Base-by-base conservation (phyloP, 352 stramenopile species). In the Albugo candida region DNA sequence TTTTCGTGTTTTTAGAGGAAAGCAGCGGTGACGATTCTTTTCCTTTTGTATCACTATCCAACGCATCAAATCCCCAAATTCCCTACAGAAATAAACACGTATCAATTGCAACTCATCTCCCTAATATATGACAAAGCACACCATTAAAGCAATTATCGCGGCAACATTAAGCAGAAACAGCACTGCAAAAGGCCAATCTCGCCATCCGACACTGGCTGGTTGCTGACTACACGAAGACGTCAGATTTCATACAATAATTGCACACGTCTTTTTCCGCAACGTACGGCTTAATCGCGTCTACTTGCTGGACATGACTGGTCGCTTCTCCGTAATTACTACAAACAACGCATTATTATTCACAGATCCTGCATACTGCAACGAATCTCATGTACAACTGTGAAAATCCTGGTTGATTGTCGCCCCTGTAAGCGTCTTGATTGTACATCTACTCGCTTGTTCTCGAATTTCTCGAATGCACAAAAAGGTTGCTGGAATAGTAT, bases 151-250 rank as follows among this genome's bases (percentile, higher is more conserved):
- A 20, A 83, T 63, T 43, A 92, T 88, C 2, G 67, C 69, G 10
- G 46, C 75, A 12, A 92, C 61, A 59, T 92, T 92, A 1, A 68
- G 45, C 31, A 87, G 37, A 47, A 92, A 92, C 13, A 88, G 37
- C 24, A 92, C 41, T 3, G 69, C 78, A 48, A 88, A 92, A 14
- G 78, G 78, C 66, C 63, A 71, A 52, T 92, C 78, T 44, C 80
- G 75, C 48, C 63, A 92, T 17, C 55, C 64, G 46, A 45, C 61
- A 36, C 57, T 36, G 16, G 54, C 37, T 14, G 50, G 59, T 13
- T 55, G 41, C 34, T 68, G 59, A n/a, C 65, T 80, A 51, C 5
- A 40, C 18, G 2, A 47, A 19, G 17, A 16, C n/a, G 42, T 16
- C 43, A 17, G 45, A 5, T 36, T 18, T 43, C 2, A 47, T 19